Base-by-base conservation (phyloP, 495 filamentous ascomycete genomes). In the Cudoniella acicularis region DNA sequence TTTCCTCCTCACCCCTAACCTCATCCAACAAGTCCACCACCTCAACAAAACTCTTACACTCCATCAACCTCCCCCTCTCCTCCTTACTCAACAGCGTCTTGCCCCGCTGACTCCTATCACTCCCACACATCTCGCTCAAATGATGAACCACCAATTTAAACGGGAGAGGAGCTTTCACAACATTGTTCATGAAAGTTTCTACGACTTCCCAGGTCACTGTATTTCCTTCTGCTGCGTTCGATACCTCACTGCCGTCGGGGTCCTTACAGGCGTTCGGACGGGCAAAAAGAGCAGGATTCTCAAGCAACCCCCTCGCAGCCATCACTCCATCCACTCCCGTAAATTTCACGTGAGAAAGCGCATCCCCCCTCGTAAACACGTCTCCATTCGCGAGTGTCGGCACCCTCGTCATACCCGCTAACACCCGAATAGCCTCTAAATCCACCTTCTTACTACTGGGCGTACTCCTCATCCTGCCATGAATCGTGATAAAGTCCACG, bases 361-460 rank as follows among this genome's bases (percentile, higher is more conserved):
- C 71, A 43, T 74, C 69, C 0, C 48, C 10, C 16, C 82, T 68
- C 4, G 77, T 70, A 58, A 84, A 86, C 10, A 85, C 77, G 64
- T 87, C 85, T 3, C 85, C 85, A 24, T 86, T 87, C 0, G 82
- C 74, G 17, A 87, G 68, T 27, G 84, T 71, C 0, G 85, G 85
- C 0, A 86, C 72, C 10, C 68, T 69, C 40, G 74, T 76, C 47
- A 70, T 73, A 11, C 75, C 70, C 6, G 77, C 78, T 0, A 86
- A 69, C 2, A 82, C 36, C 47, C 73, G 71, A n/a, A 89, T 78
- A 0, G 84, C 82, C 45, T 82, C 79, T 30, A 83, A 58, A 62
- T 85, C 75, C 53, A 86, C 83, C 1, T 84, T 78, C 1, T 73
- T 70, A 63, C 70, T 78, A 21, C 79, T 83, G 3, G 76, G 79